Evolutionary conservation across 352 stramenopile genomes (phyloP), one percentile per base, ranked within the genome.

Genomic region (Phytopythium vexans): DNA sequence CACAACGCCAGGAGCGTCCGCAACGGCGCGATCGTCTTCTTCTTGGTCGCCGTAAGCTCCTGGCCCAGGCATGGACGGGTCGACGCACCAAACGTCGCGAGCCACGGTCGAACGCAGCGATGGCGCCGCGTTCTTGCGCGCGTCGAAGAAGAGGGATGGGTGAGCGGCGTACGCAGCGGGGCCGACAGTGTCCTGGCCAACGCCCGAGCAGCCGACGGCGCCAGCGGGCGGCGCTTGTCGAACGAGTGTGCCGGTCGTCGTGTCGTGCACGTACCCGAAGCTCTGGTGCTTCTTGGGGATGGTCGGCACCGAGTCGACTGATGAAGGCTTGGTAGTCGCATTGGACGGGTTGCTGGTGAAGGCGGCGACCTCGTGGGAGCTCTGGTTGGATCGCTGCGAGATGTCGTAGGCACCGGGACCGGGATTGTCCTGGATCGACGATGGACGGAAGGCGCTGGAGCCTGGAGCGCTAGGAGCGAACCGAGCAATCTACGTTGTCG

Each of bases 241-340:
- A 11, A 66, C 58, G 7, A 89, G 64, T 5, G 58, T 16, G 41
- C 81, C 77, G 15, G 74, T 63, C 48, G 14, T 49, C 54, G 27
- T 66, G 21, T 27, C 68, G 33, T 72, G 61, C 9, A 82, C 55
- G 60, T 92, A 90, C 8, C 82, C 82, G 54, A 88, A 89, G 48
- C 79, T 87, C 55, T 92, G 82, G 9, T 87, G 77, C 47, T 77
- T 83, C 43, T 76, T 74, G 3, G 82, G 82, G 46, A 92, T 92
- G 8, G 82, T 74, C 10, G 82, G 82, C 4, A 77, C 77, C 21
- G 21, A 27, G 21, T 27, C 21, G 21, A 27, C 21, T 27, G 21
- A 27, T 27, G 21, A 27, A 27, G 21, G 21, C 21, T 27, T 27
- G 21, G 21, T 27, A 27, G 21, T 2, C 21, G 21, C 21, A 2